Evolutionary conservation across 176 grass and related monocot species (phyloP), one percentile per base, ranked within the genome.

Genomic region (Avena sativa): DNA sequence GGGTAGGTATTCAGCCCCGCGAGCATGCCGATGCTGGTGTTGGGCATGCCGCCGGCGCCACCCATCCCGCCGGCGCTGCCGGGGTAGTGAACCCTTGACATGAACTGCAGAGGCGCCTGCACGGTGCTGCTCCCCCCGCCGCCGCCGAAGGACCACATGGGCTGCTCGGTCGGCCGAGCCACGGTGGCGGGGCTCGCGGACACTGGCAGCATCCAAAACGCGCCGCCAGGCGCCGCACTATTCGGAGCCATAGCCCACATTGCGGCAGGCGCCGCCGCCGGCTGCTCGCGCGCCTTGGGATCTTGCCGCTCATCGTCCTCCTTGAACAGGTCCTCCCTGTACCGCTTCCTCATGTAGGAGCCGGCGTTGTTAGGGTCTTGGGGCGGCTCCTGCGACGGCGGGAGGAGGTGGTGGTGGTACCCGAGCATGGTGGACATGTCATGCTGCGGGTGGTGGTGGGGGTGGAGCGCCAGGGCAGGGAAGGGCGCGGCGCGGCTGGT

Each of bases 181-280:
- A 85, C 79, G 5, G 92, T 77, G 5, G 91, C 83, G 0, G 90
- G 47, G 57, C 89, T 90, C 7, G 92, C 47, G 8, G 96, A 90
- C 34, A 98, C 92, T 6, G 97, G 97, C 21, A 98, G 87, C 97
- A 98, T 98, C 97, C 97, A 98, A 79, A 98, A 98, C 15, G 92
- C 85, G 15, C 97, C 97, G 0, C 90, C 89, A 0, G 93, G 84
- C 16, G 94, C 75, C 4, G 85, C 88, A 66, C 74, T 86, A 80
- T 95, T 98, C 28, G 95, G 91, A 19, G 91, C 93, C 52, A 98
- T 77, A 11, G 97, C 94, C 97, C 97, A 99, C 97, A 99, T 97
- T 99, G 97, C 88, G 13, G 85, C 28, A 3, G 90, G 76, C 32
- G 90, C 69, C 65, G n/a, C 28, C n/a, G 69, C 17, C 80, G 88